Percentiles rank a stretch among this genome's conserved stretches.
phyloP scores from a whole-genome alignment of 176 grass and related monocot species.

The Oryza glaberrima region DNA sequence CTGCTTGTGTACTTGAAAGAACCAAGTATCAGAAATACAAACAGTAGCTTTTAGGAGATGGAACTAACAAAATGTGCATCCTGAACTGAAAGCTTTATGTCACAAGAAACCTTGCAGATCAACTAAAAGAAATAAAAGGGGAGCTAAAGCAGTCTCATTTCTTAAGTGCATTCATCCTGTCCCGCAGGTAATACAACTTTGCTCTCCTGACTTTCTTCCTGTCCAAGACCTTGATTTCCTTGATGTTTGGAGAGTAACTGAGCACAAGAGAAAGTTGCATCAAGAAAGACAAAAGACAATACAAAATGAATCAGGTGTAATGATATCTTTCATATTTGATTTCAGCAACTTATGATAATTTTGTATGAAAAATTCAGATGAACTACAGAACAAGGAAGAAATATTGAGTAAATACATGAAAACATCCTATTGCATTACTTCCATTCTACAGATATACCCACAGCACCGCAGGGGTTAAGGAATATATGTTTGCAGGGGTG shows the following conservation, averaged over 20 bases:
- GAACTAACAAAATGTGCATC: not conserved
- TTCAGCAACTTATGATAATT: not conserved
- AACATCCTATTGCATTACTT: not conserved
- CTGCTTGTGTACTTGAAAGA: not conserved
- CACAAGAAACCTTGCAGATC: not conserved
- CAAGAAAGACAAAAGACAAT: slow-evolving; percentile 6
- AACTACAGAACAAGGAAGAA: not conserved
- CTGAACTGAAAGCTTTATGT: not conserved
- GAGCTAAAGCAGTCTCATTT: slow-evolving; percentile 43
- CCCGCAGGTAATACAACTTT: slow-evolving; percentile 93
- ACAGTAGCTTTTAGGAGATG: not conserved
- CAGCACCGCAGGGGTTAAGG: not conserved
- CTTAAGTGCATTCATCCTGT: slow-evolving; percentile 89
- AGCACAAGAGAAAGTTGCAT: slow-evolving; percentile 1
- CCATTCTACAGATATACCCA: not conserved
- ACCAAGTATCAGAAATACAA: not conserved
- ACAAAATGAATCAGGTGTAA: not conserved
- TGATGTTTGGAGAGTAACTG: slow-evolving; percentile 88
- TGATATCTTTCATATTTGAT: not conserved
- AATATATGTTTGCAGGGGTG: not conserved
- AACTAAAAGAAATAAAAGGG: not conserved
- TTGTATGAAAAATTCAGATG: not conserved
- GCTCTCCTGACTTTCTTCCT: slow-evolving; percentile 88
- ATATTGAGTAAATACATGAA: not conserved
- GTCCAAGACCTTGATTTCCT: slow-evolving; percentile 90